Conservation (phyloP, 2,329 filamentous ascomycete species). For the Magnaporthiopsis incrustans region DNA sequence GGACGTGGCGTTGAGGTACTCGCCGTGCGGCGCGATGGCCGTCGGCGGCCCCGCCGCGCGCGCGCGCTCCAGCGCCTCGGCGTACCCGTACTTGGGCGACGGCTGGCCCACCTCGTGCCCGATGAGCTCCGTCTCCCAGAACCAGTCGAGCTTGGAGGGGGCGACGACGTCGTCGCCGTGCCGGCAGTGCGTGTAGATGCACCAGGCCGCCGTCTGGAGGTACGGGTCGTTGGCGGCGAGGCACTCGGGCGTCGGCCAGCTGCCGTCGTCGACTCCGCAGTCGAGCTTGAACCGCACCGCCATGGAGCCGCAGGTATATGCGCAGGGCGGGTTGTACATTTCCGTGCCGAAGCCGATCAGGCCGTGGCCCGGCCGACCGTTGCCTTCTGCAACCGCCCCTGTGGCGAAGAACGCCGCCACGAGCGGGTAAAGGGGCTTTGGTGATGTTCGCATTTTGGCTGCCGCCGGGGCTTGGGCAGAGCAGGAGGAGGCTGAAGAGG, state of each 20-base stretch:
- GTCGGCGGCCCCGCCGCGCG: not conserved
- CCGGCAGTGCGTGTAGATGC: slow-evolving; percentile 13
- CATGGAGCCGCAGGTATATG: not conserved
- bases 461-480: no score
- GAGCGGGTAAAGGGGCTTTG: not conserved
- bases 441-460: not conserved
- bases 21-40: slow-evolving; percentile 10
- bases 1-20: not conserved
- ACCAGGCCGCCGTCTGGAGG: slow-evolving; percentile 21
- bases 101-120: not conserved
- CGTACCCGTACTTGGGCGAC: not conserved
- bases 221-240: slow-evolving; percentile 15
- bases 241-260: not conserved
- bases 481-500: no score
- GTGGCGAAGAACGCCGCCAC: not conserved
- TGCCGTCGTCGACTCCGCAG: not conserved
- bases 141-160: not conserved
- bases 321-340: slow-evolving; percentile 1
- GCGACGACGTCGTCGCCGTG: not conserved
- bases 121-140: not conserved
- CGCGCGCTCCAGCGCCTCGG: not conserved
- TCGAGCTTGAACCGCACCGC: not conserved
- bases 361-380: not conserved
- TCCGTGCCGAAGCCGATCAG: not conserved
- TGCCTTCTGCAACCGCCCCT: not conserved